Percentiles rank a stretch among this genome's conserved stretches.
phyloP scores from a whole-genome alignment of 805 yeast genomes.

The Kockiozyma suomiensis region DNA sequence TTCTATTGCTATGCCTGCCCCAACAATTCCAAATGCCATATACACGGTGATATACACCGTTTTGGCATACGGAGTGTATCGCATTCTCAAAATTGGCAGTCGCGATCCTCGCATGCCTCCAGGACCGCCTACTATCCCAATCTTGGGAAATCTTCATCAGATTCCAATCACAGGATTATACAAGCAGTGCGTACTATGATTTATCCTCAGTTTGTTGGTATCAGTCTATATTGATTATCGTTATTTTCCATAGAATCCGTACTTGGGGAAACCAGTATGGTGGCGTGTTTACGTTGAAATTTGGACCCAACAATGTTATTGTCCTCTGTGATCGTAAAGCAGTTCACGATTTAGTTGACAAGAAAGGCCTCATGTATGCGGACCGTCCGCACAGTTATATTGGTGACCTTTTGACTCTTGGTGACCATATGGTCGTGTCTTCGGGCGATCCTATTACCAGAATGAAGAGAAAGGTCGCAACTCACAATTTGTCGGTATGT shows the following conservation, averaged over 20 bases:
- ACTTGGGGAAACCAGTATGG: no score
- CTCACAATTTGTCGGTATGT: background rate
- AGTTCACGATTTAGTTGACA: background rate
- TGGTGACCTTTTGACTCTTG: background rate
- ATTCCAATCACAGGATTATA: background rate
- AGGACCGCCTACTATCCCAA: no score
- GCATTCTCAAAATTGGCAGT: no score
- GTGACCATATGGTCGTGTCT: background rate
- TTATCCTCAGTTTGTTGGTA: no score
- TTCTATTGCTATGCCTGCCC: no score
- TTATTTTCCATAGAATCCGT: no score
- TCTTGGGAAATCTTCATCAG: no score
- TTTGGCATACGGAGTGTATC: background rate
- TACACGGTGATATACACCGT: background rate
- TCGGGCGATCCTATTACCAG: background rate
- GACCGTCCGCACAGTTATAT: background rate
- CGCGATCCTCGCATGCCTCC: no score
- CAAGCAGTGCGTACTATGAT: background rate
- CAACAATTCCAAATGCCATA: background rate
- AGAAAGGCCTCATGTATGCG: background rate
- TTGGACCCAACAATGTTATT: background rate
- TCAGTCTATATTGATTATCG: no score
- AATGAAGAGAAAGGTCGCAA: background rate
- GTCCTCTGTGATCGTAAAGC: no score
- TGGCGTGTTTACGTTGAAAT: no score